A percentile compares a stretch with the other conserved stretches of the same genome.
These are phyloP conservation scores for Mariannaea sp. DNA, from an alignment of 2,329 filamentous ascomycete genomes.

Conservation along the genomic window DNA sequence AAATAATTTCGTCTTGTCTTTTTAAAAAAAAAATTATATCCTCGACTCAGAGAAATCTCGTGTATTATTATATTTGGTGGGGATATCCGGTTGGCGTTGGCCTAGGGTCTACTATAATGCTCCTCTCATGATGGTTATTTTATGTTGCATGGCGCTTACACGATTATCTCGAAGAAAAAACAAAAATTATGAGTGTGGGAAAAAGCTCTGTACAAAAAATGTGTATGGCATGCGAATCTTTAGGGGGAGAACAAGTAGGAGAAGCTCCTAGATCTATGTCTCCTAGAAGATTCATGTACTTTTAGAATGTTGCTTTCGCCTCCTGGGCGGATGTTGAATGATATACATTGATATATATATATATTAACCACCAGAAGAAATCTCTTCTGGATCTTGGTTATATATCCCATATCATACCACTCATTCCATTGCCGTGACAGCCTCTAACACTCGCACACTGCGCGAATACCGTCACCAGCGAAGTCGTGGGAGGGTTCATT, in stretches of 20 bases:
- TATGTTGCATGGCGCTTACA: constrained; percentile 37
- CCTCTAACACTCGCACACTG: no score
- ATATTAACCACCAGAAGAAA: constrained; percentile 2
- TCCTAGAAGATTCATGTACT: constrained; percentile 12
- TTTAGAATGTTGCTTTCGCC: constrained; percentile 5
- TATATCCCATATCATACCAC: not conserved
- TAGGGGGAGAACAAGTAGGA: constrained; percentile 11
- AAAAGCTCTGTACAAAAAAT: constrained; percentile 29
- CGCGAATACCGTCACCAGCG: no score
- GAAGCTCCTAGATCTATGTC: constrained; percentile 11
- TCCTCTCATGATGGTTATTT: constrained; percentile 50
- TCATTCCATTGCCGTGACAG: not conserved
- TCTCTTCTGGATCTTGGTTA: constrained; percentile 2
- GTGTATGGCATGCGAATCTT: constrained; percentile 31
- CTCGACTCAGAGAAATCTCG: constrained; percentile 26
- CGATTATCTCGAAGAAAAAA: constrained; percentile 27
- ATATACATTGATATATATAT: no score
- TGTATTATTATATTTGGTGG: constrained; percentile 45
- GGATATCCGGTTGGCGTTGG: constrained; percentile 43
- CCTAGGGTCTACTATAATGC: constrained; percentile 50
- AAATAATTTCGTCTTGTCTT: no score
- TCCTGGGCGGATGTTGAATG: constrained; percentile 3
- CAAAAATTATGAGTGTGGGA: constrained; percentile 27
- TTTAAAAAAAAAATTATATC: constrained; percentile 14
- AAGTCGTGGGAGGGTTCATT: no score